phyloP scores from a whole-genome alignment of 2,329 filamentous ascomycete genomes.

The Xylariales sp. region DNA sequence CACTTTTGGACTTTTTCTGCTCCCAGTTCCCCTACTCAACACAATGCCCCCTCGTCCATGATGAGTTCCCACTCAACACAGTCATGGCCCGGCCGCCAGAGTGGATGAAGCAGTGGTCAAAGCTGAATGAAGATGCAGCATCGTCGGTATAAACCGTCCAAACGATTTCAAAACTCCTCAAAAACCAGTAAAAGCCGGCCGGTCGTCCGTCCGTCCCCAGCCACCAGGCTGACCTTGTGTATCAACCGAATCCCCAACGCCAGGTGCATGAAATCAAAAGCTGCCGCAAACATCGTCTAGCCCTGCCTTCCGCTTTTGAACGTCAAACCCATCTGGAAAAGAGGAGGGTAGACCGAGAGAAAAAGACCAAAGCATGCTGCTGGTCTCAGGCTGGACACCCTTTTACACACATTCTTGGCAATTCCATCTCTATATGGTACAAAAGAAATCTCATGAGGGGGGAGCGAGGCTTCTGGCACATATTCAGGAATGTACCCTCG shows the following conservation, averaged over 20 bases:
- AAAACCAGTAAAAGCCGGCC: neutral
- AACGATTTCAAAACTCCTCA: neutral
- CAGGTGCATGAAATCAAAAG: neutral
- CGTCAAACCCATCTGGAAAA: neutral
- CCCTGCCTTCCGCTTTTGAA: neutral
- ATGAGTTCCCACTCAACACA: too few relatives aligned
- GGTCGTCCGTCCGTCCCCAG: too few relatives aligned
- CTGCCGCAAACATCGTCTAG: neutral
- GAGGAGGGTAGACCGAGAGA: neutral
- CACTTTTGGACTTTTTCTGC: conserved; percentile 2
- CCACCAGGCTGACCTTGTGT: conserved; percentile 4
- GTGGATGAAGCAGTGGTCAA: too few relatives aligned
- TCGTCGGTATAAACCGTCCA: too few relatives aligned
- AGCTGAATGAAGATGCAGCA: too few relatives aligned
- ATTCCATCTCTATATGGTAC: conserved; percentile 31
- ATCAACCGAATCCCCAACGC: conserved; percentile 4
- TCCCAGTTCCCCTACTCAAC: neutral
- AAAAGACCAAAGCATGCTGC: too few relatives aligned
- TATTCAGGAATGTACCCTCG: too few relatives aligned
- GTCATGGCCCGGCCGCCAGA: too few relatives aligned
- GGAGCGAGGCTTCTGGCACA: conserved; percentile 8
- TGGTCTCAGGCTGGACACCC: too few relatives aligned
- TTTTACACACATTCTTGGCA: too few relatives aligned
- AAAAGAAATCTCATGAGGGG: conserved; percentile 16
- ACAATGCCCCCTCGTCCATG: neutral